Evolutionary conservation across 2,329 filamentous ascomycete genomes (phyloP).

Genomic region (Ophiostoma piceae): DNA sequence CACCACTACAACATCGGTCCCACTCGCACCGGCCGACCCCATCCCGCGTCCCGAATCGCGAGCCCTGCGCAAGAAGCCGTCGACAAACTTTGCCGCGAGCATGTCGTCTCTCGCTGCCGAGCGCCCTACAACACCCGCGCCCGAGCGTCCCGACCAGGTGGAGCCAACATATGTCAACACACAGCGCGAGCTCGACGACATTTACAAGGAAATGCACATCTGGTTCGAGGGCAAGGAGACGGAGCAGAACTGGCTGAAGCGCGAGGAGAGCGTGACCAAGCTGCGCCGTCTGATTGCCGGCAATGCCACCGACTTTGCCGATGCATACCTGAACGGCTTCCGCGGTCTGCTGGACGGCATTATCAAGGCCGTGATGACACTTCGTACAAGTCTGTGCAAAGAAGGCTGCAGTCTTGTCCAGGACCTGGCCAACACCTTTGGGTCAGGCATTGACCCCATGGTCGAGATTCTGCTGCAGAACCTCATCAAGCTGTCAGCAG

Average conservation of each 20-base stretch:
- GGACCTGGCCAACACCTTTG: slow-evolving; percentile 71
- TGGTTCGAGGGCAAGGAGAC: slow-evolving; percentile 84
- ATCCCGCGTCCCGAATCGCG: slow-evolving; percentile 37
- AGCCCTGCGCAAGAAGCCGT: slow-evolving; percentile 29
- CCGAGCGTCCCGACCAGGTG: slow-evolving; percentile 61
- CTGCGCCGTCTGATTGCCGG: slow-evolving; percentile 74
- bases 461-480: slow-evolving; percentile 85
- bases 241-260: slow-evolving; percentile 83
- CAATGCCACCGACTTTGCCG: slow-evolving; percentile 72
- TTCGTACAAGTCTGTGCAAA: slow-evolving; percentile 84
- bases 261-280: slow-evolving; percentile 74
- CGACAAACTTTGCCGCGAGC: slow-evolving; percentile 44
- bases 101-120: slow-evolving; percentile 46
- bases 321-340: slow-evolving; percentile 63
- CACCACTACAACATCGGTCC: neutral
- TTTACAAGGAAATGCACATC: slow-evolving; percentile 72
- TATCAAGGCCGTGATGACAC: slow-evolving; percentile 73
- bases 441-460: slow-evolving; percentile 77
- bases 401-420: slow-evolving; percentile 80
- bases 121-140: slow-evolving; percentile 55
- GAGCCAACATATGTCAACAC: slow-evolving; percentile 83
- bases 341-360: slow-evolving; percentile 79
- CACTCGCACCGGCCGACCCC: slow-evolving; percentile 28
- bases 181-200: slow-evolving; percentile 79
- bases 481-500: slow-evolving; percentile 81